A percentile compares a stretch with the other conserved stretches of the same genome.
phyloP scores from a whole-genome alignment of 345 rosid species.

The Mercurialis annua region DNA sequence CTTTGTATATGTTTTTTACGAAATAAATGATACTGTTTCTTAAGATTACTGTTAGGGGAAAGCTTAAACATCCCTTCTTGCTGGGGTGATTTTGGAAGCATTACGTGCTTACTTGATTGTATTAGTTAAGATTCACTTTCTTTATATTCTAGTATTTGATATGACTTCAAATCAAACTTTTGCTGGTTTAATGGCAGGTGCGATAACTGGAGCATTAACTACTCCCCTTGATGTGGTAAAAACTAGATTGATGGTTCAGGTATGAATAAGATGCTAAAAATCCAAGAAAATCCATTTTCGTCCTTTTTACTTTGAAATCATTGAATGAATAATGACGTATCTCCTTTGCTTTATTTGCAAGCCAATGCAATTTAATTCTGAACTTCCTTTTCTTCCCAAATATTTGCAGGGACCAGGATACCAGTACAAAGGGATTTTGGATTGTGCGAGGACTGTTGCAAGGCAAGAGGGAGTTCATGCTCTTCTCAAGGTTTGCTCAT shows the following conservation, averaged over 20 bases:
- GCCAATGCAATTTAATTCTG: background rate
- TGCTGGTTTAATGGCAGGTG: conserved; percentile 41
- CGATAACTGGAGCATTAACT: conserved; percentile 89
- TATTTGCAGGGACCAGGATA: conserved; percentile 60
- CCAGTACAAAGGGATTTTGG: conserved; percentile 66
- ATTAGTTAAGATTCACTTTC: background rate
- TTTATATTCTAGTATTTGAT: background rate
- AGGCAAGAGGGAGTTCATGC: conserved; percentile 82
- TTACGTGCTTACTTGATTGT: background rate
- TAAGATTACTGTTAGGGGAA: background rate
- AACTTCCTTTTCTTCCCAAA: conserved; percentile 9
- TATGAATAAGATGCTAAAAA: conserved; percentile 19
- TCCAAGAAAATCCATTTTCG: too few relatives aligned
- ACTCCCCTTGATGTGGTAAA: conserved; percentile 94
- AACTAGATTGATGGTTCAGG: conserved; percentile 96
- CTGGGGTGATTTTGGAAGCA: background rate
- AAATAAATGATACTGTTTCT: background rate
- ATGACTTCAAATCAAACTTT: background rate
- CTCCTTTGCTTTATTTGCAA: background rate
- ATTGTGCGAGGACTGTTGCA: conserved; percentile 72
- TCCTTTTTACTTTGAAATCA: too few relatives aligned
- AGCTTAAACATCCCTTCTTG: background rate
- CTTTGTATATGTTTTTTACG: too few relatives aligned
- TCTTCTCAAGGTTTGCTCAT: conserved; percentile 60
- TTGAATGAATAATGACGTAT: too few relatives aligned